phyloP scores from a whole-genome alignment of 2,329 filamentous ascomycete genomes.

The Penicillium sp. region DNA sequence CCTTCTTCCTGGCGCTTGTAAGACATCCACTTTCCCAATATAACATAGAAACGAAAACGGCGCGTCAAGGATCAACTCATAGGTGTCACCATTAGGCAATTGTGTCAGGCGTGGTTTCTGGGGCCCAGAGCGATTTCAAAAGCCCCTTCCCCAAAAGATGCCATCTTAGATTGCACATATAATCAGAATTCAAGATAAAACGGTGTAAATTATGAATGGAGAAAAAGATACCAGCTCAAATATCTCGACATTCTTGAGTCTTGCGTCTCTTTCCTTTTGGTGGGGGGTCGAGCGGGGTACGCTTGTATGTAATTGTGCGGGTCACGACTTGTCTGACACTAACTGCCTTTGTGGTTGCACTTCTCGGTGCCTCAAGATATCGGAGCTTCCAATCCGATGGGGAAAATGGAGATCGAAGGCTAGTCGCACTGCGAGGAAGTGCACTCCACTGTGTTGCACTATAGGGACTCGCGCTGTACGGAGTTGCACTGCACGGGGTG shows the following conservation, averaged over 20 bases:
- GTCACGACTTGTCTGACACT: slow-evolving; percentile 87
- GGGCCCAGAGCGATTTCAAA: background rate
- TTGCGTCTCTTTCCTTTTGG: slow-evolving; percentile 83
- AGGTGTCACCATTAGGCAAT: background rate
- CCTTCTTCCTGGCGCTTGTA: background rate
- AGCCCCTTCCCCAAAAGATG: background rate
- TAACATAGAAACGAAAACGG: background rate
- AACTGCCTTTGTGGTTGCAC: slow-evolving; percentile 59
- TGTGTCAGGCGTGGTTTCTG: background rate
- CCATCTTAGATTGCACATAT: background rate
- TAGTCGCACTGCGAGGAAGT: slow-evolving; percentile 45
- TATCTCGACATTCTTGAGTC: background rate
- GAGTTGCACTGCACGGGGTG: slow-evolving; percentile 1
- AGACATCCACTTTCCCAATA: background rate
- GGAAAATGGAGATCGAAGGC: slow-evolving; percentile 71
- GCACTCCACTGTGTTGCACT: slow-evolving; percentile 2
- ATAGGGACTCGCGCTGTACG: background rate
- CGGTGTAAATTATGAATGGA: background rate
- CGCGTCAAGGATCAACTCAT: background rate
- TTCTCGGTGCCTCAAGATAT: slow-evolving; percentile 60
- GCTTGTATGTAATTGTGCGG: slow-evolving; percentile 87
- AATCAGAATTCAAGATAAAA: background rate
- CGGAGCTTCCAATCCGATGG: slow-evolving; percentile 75
- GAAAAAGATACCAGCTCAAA: background rate
- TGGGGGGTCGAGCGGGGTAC: slow-evolving; percentile 73